A percentile compares a stretch with the other conserved stretches of the same genome.
phyloP scores from a whole-genome alignment of 2,329 filamentous ascomycete genomes.

The Botrytis fragariae region DNA sequence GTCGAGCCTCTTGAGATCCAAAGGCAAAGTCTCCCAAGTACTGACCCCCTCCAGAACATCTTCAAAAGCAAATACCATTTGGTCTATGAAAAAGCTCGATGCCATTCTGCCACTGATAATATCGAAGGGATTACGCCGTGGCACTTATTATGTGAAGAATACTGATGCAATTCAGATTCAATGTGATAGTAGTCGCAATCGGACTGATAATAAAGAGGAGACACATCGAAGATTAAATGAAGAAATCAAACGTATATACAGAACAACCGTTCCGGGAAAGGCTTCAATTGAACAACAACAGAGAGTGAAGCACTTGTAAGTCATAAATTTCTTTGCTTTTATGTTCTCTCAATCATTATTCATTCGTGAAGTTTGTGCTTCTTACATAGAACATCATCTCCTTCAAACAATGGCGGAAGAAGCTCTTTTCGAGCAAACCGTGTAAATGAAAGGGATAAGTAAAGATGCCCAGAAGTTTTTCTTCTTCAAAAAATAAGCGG shows the following conservation, averaged over 20 bases:
- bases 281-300: constrained; percentile 51
- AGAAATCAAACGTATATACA: constrained; percentile 35
- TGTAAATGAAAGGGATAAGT: neutral
- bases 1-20: neutral
- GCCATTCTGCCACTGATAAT: constrained; percentile 34
- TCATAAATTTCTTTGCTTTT: neutral
- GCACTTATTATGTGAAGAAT: constrained; percentile 34
- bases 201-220: constrained; percentile 34
- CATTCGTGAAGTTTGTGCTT: neutral
- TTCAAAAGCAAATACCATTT: constrained; percentile 38
- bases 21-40: neutral
- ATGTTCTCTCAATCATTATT: neutral
- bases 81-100: constrained; percentile 32
- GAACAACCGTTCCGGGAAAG: constrained; percentile 33
- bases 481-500: too few species aligned
- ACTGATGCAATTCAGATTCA: constrained; percentile 36
- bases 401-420: neutral
- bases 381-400: neutral
- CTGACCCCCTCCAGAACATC: constrained; percentile 33
- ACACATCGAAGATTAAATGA: constrained; percentile 32
- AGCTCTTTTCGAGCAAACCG: neutral
- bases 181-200: constrained; percentile 34
- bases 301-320: constrained; percentile 46
- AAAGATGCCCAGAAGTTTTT: too few species aligned
- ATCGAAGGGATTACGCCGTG: constrained; percentile 28